phyloP scores from a whole-genome alignment of 768 basidiomycete genomes.

The Russula compacta region DNA sequence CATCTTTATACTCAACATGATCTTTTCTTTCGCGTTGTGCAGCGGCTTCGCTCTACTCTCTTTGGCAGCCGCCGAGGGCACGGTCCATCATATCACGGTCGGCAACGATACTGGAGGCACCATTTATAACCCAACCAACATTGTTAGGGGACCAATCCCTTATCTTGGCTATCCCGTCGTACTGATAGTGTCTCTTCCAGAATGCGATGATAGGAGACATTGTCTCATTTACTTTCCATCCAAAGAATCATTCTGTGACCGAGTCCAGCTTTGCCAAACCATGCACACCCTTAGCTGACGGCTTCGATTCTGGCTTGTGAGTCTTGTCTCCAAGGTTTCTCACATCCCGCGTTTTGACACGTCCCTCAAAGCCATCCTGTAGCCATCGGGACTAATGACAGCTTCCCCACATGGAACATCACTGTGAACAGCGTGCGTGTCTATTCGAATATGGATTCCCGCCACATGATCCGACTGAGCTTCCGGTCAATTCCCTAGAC shows the following conservation, averaged over 20 bases:
- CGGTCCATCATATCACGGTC: neutral
- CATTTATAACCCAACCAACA: neutral
- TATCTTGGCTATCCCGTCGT: neutral
- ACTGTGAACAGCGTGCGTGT: slow-evolving; percentile 22
- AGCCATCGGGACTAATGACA: neutral
- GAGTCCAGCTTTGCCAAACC: slow-evolving; percentile 25
- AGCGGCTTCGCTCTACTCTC: neutral
- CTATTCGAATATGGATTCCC: neutral
- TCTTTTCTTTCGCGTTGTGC: neutral
- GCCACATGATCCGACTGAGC: neutral
- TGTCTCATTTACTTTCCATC: slow-evolving; percentile 23
- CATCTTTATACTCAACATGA: neutral
- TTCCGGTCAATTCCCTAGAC: neutral
- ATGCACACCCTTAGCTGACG: slow-evolving; percentile 19
- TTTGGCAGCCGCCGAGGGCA: neutral
- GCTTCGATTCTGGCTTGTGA: slow-evolving; percentile 27
- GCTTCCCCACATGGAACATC: slow-evolving; percentile 19
- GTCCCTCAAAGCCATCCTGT: slow-evolving; percentile 22
- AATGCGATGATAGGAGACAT: slow-evolving; percentile 20
- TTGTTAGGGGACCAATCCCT: neutral
- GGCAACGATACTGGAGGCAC: slow-evolving; percentile 1
- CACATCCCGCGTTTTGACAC: neutral
- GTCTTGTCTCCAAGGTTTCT: neutral
- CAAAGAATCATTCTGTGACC: slow-evolving; percentile 27
- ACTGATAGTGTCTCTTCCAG: neutral